Evolutionary conservation across 345 rosid species (phyloP), one percentile per base, ranked within the genome.

Genomic region (Cardamine occulta): DNA sequence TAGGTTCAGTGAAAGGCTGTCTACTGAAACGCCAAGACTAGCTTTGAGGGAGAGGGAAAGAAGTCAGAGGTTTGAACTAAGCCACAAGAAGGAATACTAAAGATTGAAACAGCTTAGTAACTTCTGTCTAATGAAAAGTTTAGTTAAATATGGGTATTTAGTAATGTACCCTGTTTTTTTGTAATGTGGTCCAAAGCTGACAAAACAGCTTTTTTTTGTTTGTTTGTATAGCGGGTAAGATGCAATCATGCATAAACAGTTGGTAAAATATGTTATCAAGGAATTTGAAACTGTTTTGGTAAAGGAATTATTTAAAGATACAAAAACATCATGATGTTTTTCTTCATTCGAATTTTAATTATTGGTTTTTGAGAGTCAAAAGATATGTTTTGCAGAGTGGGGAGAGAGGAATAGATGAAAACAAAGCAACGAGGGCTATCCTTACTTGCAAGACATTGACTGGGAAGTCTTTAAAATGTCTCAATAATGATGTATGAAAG

Each of bases 1-100:
- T 74, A 86, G 80, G 68, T 85, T 92, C 80, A 80, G 79, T 29
- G 83, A 86, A 70, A 88, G 90, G 81, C 83, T 88, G 40, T 88
- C 88, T 47, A 64, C 74, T 23, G 92, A 88, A 35, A 76, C 85
- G 12, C 70, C 63, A 23, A 73, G 82, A 82, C 68, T 76, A 35
- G 82, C 74, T 13, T 68, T 76, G 52, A 42, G 81, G 81, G 85
- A 86, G 65, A 79, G 81, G 80, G 88, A 84, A 12, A 81, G 79
- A 62, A 81, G 85, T 58, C 77, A 89, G 70, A 73, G 59, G n/a
- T 52, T 72, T 61, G 74, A 51, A 31, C 59, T 66, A 42, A 72
- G 52, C 74, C 68, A 79, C 44, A 73, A 44, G 19, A 73, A 60
- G 74, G 59, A 66, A 8, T 72, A 78, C 74, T 63, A 40, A 69